These are phyloP conservation scores for Tolypocladium capitatum DNA, from an alignment of 2,329 filamentous ascomycete genomes.

Conservation along the genomic window DNA sequence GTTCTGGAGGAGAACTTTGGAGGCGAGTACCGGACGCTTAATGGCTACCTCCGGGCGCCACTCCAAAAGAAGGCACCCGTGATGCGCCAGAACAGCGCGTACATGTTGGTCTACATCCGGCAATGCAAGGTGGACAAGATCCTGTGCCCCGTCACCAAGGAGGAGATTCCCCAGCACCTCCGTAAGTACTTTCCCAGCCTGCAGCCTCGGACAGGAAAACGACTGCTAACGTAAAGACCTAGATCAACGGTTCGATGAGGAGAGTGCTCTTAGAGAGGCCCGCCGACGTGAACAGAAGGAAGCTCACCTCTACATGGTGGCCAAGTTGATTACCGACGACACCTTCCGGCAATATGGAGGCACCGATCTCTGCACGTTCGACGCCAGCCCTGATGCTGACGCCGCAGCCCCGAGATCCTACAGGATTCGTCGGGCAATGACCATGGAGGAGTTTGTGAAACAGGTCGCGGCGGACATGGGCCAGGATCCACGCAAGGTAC, in stretches of 20 bases:
- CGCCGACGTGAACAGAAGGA: conserved; percentile 83
- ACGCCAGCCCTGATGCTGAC: conserved; percentile 49
- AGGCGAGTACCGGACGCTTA: conserved; percentile 57
- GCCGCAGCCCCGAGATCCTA: conserved; percentile 59
- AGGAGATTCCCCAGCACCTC: conserved; percentile 72
- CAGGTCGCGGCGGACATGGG: conserved; percentile 58
- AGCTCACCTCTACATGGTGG: conserved; percentile 79
- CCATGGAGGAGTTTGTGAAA: conserved; percentile 60
- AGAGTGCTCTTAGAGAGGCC: conserved; percentile 62
- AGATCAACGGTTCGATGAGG: conserved; percentile 69
- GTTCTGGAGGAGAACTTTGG: conserved; percentile 95
- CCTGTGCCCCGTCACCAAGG: conserved; percentile 59
- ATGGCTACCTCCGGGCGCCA: conserved; percentile 30
- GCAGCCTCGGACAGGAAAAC: no score
- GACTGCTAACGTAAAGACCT: conserved; percentile 7
- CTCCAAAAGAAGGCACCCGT: conserved; percentile 43
- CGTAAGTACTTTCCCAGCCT: conserved; percentile 33
- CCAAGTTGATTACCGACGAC: conserved; percentile 68
- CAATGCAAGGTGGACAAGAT: conserved; percentile 76
- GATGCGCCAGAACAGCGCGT: conserved; percentile 69
- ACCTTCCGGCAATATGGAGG: conserved; percentile 72
- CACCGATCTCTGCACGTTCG: conserved; percentile 67
- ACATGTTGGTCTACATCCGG: conserved; percentile 97
- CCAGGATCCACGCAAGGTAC: conserved; percentile 54
- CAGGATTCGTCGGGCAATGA: conserved; percentile 61